phyloP scores from a whole-genome alignment of 2,329 filamentous ascomycete species.

The Fusarium falciforme region DNA sequence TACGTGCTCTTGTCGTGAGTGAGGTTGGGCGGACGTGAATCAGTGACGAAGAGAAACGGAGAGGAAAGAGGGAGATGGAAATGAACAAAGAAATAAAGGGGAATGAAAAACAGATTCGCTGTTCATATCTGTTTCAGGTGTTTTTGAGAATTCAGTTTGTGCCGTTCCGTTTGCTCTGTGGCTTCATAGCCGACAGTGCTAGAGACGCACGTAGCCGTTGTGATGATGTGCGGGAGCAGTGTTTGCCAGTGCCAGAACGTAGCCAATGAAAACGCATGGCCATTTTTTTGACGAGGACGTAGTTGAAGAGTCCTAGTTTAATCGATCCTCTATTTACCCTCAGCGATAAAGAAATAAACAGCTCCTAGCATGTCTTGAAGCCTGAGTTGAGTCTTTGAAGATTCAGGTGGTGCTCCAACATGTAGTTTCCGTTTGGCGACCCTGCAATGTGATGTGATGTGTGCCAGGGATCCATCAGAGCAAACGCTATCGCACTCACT shows the following conservation, averaged over 20 bases:
- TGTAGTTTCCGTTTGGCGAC: background rate
- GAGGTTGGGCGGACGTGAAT: background rate
- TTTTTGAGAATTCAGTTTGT: background rate
- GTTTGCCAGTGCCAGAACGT: background rate
- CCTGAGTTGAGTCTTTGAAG: background rate
- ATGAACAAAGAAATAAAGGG: background rate
- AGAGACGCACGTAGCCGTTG: background rate
- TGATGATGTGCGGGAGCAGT: background rate
- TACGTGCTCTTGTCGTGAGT: background rate
- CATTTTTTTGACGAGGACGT: background rate
- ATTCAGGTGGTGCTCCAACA: background rate
- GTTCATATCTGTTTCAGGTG: background rate
- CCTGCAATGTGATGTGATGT: background rate
- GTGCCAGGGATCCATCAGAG: background rate
- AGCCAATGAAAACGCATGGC: background rate
- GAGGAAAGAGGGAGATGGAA: background rate
- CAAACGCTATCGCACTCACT: background rate
- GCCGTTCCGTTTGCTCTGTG: background rate
- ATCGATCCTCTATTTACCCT: background rate
- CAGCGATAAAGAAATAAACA: background rate
- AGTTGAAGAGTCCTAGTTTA: rapidly evolving
- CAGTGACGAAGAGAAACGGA: background rate
- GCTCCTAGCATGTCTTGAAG: background rate
- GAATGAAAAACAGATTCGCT: too few relatives aligned
- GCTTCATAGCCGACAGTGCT: background rate